phyloP scores from a whole-genome alignment of 495 filamentous ascomycete genomes.

The Choiromyces venosus region DNA sequence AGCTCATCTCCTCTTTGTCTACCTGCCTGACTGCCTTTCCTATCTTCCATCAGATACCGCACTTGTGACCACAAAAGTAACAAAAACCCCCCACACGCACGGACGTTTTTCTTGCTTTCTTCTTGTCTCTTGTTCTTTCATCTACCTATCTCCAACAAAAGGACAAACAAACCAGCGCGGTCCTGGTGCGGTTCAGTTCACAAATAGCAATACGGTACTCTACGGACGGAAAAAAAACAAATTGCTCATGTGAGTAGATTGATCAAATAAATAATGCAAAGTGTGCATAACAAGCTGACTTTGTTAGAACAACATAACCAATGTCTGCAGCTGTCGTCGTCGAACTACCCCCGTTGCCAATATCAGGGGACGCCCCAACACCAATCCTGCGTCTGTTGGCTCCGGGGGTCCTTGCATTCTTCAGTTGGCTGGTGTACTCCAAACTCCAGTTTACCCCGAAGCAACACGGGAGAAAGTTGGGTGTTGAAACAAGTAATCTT shows the following conservation, averaged over 20 bases:
- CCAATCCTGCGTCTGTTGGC: conserved; percentile 11
- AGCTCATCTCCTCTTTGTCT: neutral
- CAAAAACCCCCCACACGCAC: neutral
- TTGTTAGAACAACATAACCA: neutral
- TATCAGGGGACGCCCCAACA: neutral
- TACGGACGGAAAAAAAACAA: neutral
- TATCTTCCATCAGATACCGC: neutral
- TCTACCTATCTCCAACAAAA: neutral
- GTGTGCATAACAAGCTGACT: neutral
- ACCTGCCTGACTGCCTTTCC: neutral
- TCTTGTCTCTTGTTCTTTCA: neutral
- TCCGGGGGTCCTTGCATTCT: conserved; percentile 7
- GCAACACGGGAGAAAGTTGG: conserved; percentile 11
- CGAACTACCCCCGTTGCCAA: neutral
- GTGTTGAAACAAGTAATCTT: conserved; percentile 36
- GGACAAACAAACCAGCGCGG: neutral
- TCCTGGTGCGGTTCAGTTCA: neutral
- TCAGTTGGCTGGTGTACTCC: conserved; percentile 21
- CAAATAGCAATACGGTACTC: neutral
- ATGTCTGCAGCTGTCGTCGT: neutral
- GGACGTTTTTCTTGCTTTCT: neutral
- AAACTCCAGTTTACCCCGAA: neutral
- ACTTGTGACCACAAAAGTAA: neutral
- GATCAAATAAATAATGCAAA: neutral
- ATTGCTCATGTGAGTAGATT: neutral